Evolutionary conservation across 805 yeast genomes (phyloP).

Genomic region (Ogataea paraovalis): DNA sequence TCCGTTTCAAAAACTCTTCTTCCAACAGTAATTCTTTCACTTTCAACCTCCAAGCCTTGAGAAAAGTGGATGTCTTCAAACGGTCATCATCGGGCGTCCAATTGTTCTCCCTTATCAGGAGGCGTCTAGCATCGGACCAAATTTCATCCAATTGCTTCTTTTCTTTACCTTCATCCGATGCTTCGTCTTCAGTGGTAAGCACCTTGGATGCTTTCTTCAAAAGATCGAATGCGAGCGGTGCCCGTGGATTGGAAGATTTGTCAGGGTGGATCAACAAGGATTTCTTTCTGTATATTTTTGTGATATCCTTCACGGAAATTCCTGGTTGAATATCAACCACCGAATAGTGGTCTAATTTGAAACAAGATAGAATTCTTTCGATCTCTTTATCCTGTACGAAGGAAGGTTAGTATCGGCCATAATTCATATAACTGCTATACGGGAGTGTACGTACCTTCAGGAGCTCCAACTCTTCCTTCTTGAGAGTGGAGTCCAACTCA

Average conservation of each 20-base stretch:
- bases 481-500: slow-evolving; percentile 12
- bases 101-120: slow-evolving; percentile 34
- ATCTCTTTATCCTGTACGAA: slow-evolving; percentile 47
- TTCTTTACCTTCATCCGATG: slow-evolving; percentile 12
- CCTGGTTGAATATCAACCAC: slow-evolving; percentile 46
- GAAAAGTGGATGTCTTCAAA: slow-evolving; percentile 32
- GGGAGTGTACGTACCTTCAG: slow-evolving; percentile 20
- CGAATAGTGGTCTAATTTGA: slow-evolving; percentile 50
- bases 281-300: slow-evolving; percentile 49
- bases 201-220: slow-evolving; percentile 51
- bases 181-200: slow-evolving; percentile 30
- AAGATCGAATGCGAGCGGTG: slow-evolving; percentile 60
- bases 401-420: neutral
- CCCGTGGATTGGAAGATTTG: slow-evolving; percentile 49
- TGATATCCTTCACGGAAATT: slow-evolving; percentile 36
- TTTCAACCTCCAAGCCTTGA: slow-evolving; percentile 38
- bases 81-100: slow-evolving; percentile 37
- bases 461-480: slow-evolving; percentile 19
- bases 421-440: too few species aligned
- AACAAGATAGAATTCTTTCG: slow-evolving; percentile 44
- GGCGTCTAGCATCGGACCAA: slow-evolving; percentile 40
- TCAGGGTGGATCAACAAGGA: slow-evolving; percentile 70
- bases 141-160: slow-evolving; percentile 41
- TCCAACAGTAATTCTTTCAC: slow-evolving; percentile 43
- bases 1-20: slow-evolving; percentile 40